A percentile compares a stretch with the other conserved stretches of the same genome.
Conservation (phyloP, 73 alveolate species). For the Uronychia binucleata region DNA sequence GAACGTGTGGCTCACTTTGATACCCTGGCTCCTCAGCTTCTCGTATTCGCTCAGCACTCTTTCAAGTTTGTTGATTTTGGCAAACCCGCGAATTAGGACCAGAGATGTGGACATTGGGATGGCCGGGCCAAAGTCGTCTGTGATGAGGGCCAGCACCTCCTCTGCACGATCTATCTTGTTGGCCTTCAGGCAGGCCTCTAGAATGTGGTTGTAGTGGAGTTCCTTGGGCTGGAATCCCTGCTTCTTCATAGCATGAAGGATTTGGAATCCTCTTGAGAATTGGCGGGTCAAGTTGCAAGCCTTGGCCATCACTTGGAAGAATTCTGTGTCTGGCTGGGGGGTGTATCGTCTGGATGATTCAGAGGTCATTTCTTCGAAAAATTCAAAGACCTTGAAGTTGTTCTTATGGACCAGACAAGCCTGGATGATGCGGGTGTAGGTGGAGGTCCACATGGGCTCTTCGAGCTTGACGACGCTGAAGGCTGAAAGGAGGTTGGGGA, state of each 20-base stretch:
- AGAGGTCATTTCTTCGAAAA: not conserved
- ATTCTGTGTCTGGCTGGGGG: not conserved
- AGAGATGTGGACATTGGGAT: not conserved
- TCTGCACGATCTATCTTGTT: conserved; percentile 73
- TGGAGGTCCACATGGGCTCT: not conserved
- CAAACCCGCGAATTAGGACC: not conserved
- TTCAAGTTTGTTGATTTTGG: not conserved
- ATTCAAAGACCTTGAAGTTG: not conserved
- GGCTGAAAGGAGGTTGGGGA: not conserved
- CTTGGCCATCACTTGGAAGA: not conserved
- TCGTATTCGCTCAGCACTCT: not conserved
- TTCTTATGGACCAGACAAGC: not conserved
- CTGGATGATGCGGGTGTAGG: not conserved
- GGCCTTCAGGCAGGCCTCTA: conserved; percentile 82
- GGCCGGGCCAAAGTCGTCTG: conserved; percentile 35
- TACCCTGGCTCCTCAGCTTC: not conserved
- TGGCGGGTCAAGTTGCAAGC: not conserved
- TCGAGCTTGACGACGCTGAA: not conserved
- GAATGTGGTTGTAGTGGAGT: conserved; percentile 64
- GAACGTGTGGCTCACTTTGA: not conserved
- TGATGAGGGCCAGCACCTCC: conserved; percentile 71
- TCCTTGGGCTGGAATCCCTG: conserved; percentile 45
- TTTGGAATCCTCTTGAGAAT: not conserved
- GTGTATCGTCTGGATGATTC: not conserved
- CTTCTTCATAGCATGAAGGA: not conserved